A percentile compares a stretch with the other conserved stretches of the same genome.
Evolutionary conservation across 2,329 filamentous ascomycete genomes (phyloP).

Genomic region (Cercospora citrullina): DNA sequence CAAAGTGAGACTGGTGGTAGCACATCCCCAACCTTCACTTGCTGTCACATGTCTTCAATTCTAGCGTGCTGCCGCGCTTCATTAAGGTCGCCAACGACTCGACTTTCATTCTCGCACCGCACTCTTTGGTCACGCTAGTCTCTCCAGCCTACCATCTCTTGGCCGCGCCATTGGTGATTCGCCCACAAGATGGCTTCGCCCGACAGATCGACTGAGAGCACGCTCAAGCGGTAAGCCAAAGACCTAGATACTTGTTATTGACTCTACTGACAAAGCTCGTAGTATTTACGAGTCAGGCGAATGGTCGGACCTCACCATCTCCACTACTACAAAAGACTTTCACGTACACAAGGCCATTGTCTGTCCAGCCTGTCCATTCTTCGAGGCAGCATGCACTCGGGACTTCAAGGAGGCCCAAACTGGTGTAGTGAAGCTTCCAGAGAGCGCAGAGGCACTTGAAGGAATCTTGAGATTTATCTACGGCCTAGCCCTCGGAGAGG

Average conservation of each 20-base stretch:
- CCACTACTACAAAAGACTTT: background rate
- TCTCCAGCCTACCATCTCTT: background rate
- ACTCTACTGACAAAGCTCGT: background rate
- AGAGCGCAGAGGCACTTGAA: background rate
- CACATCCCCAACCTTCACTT: background rate
- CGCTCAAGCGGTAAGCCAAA: background rate
- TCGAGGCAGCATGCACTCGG: background rate
- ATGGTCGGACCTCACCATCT: conserved; percentile 3
- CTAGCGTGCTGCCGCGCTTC: background rate
- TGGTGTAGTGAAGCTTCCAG: background rate
- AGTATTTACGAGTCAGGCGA: conserved; percentile 4
- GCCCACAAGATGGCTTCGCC: background rate
- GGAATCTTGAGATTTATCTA: background rate
- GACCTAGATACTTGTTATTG: too few relatives aligned
- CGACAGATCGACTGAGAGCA: background rate
- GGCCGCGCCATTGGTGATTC: background rate
- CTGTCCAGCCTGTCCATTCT: background rate
- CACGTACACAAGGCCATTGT: conserved; percentile 5
- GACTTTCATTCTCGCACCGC: background rate
- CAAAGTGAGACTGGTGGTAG: background rate
- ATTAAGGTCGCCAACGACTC: background rate
- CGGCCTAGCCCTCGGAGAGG: too few relatives aligned
- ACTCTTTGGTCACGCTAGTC: background rate
- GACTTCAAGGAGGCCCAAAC: background rate
- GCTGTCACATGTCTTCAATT: background rate